phyloP scores from a whole-genome alignment of 1,284 basidiomycete genomes.

The Rhodotorula sp. region DNA sequence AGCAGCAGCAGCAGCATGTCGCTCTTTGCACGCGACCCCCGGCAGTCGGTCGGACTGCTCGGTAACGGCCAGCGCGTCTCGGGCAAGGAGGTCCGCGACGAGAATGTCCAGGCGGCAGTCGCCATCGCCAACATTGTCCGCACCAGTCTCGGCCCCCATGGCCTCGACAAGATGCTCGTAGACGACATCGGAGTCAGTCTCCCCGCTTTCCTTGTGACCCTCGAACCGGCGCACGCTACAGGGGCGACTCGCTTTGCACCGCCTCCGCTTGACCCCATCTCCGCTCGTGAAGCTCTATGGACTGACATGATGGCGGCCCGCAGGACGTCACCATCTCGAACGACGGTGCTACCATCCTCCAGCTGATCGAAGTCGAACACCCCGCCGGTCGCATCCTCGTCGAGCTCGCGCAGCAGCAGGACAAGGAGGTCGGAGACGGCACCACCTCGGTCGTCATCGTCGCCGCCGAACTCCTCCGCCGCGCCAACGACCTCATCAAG shows the following conservation, averaged over 20 bases:
- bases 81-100: slow-evolving; percentile 41
- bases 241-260: not conserved
- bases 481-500: slow-evolving; percentile 97
- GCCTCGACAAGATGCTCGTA: slow-evolving; percentile 68
- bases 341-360: slow-evolving; percentile 96
- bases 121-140: slow-evolving; percentile 97
- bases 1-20: slow-evolving; percentile 5
- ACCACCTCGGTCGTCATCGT: slow-evolving; percentile 98
- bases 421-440: slow-evolving; percentile 99
- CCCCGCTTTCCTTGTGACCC: not conserved
- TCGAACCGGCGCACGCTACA: too few species aligned
- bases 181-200: slow-evolving; percentile 85
- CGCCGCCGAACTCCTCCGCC: slow-evolving; percentile 88
- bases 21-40: slow-evolving; percentile 41
- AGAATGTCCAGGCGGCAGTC: slow-evolving; percentile 82
- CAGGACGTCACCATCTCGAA: slow-evolving; percentile 99
- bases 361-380: slow-evolving; percentile 55
- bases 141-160: slow-evolving; percentile 88
- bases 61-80: slow-evolving; percentile 39
- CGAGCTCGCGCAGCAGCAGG: slow-evolving; percentile 97
- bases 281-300: not conserved
- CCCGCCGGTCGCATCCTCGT: slow-evolving; percentile 79
- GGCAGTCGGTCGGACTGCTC: slow-evolving; percentile 37
- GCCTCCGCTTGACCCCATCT: not conserved
- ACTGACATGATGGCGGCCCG: slow-evolving; percentile 1